These are phyloP conservation scores for Eucalyptus sp. DNA, from an alignment of 345 rosid species.

Conservation along the genomic window DNA sequence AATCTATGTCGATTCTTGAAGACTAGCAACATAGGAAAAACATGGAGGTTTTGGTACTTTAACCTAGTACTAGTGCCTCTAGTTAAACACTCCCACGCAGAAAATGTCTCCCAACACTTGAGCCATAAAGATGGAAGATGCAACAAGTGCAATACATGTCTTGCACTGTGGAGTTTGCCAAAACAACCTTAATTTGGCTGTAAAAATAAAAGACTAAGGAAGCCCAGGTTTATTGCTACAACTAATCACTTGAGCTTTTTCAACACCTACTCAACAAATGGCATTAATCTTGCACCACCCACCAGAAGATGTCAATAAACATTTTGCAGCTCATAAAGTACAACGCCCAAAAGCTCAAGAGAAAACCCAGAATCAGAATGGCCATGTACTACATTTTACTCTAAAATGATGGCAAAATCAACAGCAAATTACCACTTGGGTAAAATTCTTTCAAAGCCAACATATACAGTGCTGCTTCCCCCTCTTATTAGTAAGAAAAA, in stretches of 20 bases:
- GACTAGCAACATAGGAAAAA: neutral
- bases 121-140: neutral
- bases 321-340: neutral
- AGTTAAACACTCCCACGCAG: neutral
- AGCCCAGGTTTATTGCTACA: neutral
- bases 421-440: neutral
- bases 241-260: neutral
- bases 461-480: constrained; percentile 28
- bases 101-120: neutral
- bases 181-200: neutral
- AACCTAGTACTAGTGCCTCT: neutral
- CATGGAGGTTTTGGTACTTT: neutral
- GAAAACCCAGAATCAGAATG: neutral
- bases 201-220: neutral
- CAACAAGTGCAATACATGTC: neutral
- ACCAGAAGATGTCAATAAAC: neutral
- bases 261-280: neutral
- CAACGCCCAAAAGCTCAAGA: neutral
- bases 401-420: neutral
- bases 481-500: constrained; percentile 23
- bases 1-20: neutral
- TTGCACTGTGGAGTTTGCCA: neutral
- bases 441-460: constrained; percentile 1
- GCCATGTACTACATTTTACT: neutral
- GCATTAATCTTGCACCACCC: neutral